phyloP scores from a whole-genome alignment of 129 eudicot species.

The Artemisia annua region DNA sequence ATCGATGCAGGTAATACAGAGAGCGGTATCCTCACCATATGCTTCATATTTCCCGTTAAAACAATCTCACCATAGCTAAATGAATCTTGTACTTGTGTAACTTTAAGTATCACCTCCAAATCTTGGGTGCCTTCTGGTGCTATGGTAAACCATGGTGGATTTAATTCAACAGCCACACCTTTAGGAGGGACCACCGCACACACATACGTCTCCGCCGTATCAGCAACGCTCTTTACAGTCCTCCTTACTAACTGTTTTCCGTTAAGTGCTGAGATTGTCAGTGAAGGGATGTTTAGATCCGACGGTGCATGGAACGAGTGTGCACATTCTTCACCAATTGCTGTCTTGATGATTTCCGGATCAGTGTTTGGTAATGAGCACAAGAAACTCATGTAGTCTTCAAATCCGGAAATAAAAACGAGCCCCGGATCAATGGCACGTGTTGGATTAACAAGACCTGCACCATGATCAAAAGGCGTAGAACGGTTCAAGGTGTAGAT shows the following conservation, averaged over 20 bases:
- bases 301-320: conserved; percentile 59
- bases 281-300: conserved; percentile 78
- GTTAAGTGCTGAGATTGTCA: conserved; percentile 68
- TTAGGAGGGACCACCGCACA: conserved; percentile 60
- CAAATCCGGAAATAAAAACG: conserved; percentile 61
- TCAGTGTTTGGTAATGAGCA: conserved; percentile 82
- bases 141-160: conserved; percentile 75
- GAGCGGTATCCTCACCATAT: conserved; percentile 73
- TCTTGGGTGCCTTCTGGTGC: conserved; percentile 60
- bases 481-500: conserved; percentile 50
- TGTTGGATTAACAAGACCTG: conserved; percentile 69
- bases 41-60: conserved; percentile 70
- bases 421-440: conserved; percentile 83
- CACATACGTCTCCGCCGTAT: conserved; percentile 57
- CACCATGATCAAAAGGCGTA: conserved; percentile 89
- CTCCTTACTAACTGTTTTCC: conserved; percentile 52
- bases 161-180: conserved; percentile 62
- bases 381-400: conserved; percentile 83
- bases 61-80: conserved; percentile 84
- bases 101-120: conserved; percentile 57
- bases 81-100: conserved; percentile 47
- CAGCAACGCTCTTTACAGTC: conserved; percentile 57
- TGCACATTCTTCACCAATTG: conserved; percentile 71
- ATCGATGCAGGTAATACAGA: conserved; percentile 62
- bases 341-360: conserved; percentile 50